A percentile compares a stretch with the other conserved stretches of the same genome.
These are phyloP conservation scores for Pisolithus microcarpus DNA, from an alignment of 768 basidiomycete genomes.

Conservation along the genomic window DNA sequence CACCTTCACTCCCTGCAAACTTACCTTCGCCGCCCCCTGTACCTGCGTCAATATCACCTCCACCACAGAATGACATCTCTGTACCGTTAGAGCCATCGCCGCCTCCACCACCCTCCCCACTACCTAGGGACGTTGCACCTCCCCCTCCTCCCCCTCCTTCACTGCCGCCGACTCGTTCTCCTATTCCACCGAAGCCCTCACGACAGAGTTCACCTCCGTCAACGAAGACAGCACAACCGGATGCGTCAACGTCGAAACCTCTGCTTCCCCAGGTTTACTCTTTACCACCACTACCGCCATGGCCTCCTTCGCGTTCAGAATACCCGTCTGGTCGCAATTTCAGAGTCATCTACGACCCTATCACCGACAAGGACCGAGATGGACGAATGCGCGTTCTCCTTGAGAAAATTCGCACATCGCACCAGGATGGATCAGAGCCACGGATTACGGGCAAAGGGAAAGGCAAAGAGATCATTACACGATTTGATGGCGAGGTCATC, in stretches of 20 bases:
- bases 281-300: constrained; percentile 40
- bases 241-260: constrained; percentile 23
- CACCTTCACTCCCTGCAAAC: constrained; percentile 22
- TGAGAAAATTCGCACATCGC: constrained; percentile 33
- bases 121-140: constrained; percentile 8
- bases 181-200: constrained; percentile 10
- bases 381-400: constrained; percentile 33
- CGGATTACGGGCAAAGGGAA: constrained; percentile 59
- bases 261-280: constrained; percentile 32
- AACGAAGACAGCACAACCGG: constrained; percentile 19
- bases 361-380: constrained; percentile 40
- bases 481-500: constrained; percentile 52
- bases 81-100: constrained; percentile 11
- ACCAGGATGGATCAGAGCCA: constrained; percentile 25
- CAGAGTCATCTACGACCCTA: constrained; percentile 60
- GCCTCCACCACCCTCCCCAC: constrained; percentile 17
- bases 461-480: constrained; percentile 48
- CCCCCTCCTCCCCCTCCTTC: constrained; percentile 17
- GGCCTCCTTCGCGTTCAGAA: constrained; percentile 48
- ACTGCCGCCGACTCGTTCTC: constrained; percentile 24
- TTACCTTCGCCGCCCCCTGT: constrained; percentile 6
- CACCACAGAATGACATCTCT: constrained; percentile 13
- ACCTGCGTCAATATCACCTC: constrained; percentile 13
- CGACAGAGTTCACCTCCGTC: constrained; percentile 20
- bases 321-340: constrained; percentile 44